These are phyloP conservation scores for Asterionellopsis glacialis DNA, from an alignment of 108 stramenopile species.

Conservation along the genomic window DNA sequence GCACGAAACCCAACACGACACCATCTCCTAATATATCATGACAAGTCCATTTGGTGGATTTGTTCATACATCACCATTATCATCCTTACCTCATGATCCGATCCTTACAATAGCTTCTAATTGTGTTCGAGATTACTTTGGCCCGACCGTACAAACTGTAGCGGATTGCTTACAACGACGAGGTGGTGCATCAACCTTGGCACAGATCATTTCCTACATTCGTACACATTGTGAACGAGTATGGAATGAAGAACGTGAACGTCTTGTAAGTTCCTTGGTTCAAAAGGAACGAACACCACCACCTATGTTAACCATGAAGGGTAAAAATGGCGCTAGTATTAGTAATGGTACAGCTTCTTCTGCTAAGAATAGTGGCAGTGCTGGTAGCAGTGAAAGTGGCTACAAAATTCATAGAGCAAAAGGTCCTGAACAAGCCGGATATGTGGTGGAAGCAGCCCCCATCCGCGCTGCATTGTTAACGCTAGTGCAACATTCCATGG, in stretches of 20 bases:
- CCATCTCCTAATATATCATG: too few relatives aligned
- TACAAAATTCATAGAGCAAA: conserved; percentile 12
- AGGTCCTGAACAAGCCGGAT: conserved; percentile 13
- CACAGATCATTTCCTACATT: conserved; percentile 38
- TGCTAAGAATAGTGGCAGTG: too few relatives aligned
- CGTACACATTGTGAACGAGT: conserved; percentile 32
- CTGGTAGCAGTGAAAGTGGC: too few relatives aligned
- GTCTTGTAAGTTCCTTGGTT: too few relatives aligned
- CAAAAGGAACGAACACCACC: too few relatives aligned
- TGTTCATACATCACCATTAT: conserved; percentile 54
- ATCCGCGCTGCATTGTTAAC: conserved; percentile 68
- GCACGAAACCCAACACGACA: too few relatives aligned
- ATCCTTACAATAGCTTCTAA: conserved; percentile 47
- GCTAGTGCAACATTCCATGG: conserved; percentile 68
- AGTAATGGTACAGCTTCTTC: too few relatives aligned
- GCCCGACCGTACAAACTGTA: conserved; percentile 71
- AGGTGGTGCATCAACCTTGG: conserved; percentile 42
- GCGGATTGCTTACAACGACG: conserved; percentile 59
- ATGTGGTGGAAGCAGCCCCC: conserved; percentile 31
- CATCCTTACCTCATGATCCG: conserved; percentile 56
- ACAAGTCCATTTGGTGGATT: conserved; percentile 63
- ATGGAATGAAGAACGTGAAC: conserved; percentile 29
- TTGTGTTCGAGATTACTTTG: conserved; percentile 77
- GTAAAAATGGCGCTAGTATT: too few relatives aligned
- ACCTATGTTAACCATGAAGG: too few relatives aligned